A percentile compares a stretch with the other conserved stretches of the same genome.
Evolutionary conservation across 352 stramenopile species (phyloP).

Genomic region (Phytophthora multivora): DNA sequence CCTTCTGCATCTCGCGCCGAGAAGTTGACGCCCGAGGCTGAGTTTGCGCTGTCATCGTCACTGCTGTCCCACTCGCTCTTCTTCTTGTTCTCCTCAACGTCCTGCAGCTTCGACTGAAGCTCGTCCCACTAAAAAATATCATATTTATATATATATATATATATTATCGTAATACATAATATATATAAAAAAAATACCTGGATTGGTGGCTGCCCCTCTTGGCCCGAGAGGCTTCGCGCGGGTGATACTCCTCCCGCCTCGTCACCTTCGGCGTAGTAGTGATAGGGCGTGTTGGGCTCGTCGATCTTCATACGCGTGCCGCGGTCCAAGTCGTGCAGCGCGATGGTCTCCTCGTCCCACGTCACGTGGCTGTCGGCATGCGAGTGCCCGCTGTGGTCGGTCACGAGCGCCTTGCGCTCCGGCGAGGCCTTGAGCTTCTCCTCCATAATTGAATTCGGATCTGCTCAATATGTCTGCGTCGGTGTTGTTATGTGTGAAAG

Average conservation of each 20-base stretch:
- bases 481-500: neutral
- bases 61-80: constrained; percentile 69
- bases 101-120: constrained; percentile 66
- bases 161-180: too few relatives aligned
- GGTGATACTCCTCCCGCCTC: constrained; percentile 47
- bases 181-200: constrained; percentile 32
- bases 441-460: constrained; percentile 14
- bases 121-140: constrained; percentile 57
- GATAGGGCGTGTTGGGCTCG: constrained; percentile 93
- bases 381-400: constrained; percentile 5
- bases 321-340: constrained; percentile 88
- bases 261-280: constrained; percentile 64
- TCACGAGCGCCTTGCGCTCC: constrained; percentile 18
- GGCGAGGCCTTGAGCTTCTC: constrained; percentile 21
- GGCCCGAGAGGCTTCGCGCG: constrained; percentile 53
- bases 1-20: constrained; percentile 52
- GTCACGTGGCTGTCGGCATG: constrained; percentile 56
- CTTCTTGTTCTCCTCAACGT: constrained; percentile 48
- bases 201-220: constrained; percentile 44
- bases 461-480: neutral
- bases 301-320: constrained; percentile 95
- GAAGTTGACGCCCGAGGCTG: constrained; percentile 31
- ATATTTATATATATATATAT: too few relatives aligned
- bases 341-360: constrained; percentile 94
- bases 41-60: constrained; percentile 43